A percentile compares a stretch with the other conserved stretches of the same genome.
These are phyloP conservation scores for Cryptococcus depauperatus DNA, from an alignment of 1,284 basidiomycete species.

Conservation along the genomic window DNA sequence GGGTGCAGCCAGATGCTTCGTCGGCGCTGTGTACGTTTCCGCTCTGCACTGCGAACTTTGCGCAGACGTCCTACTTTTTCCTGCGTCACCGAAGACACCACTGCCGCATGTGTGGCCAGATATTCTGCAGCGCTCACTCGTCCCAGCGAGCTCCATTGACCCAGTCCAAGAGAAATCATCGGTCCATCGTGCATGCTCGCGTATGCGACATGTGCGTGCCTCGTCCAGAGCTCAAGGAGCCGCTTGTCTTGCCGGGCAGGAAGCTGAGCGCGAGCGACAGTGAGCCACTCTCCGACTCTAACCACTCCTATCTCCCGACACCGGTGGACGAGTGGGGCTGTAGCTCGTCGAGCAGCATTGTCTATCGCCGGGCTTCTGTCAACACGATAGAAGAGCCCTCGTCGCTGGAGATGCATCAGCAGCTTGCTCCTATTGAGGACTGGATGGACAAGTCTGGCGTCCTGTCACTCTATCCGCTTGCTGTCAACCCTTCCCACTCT, in stretches of 20 bases:
- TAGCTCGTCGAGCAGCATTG: no score
- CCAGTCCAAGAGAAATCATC: slow-evolving; percentile 6
- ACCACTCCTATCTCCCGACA: no score
- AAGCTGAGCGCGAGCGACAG: slow-evolving; percentile 18
- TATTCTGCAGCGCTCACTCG: slow-evolving; percentile 35
- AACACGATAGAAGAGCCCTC: no score
- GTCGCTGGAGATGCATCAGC: slow-evolving; percentile 5
- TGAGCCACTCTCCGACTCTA: slow-evolving; percentile 9
- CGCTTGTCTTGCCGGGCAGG: slow-evolving; percentile 5
- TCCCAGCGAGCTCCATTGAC: slow-evolving; percentile 17
- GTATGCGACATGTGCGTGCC: slow-evolving; percentile 36
- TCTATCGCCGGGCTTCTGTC: no score
- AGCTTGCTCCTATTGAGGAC: slow-evolving; percentile 33
- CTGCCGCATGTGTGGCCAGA: slow-evolving; percentile 36
- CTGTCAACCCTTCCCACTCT: slow-evolving; percentile 30
- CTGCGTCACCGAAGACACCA: slow-evolving; percentile 36
- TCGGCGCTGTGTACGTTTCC: slow-evolving; percentile 35
- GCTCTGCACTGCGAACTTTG: slow-evolving; percentile 37
- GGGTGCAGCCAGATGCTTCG: slow-evolving; percentile 23
- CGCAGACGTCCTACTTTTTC: slow-evolving; percentile 26
- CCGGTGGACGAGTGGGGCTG: no score
- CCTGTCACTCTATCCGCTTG: slow-evolving; percentile 40
- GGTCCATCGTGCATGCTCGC: slow-evolving; percentile 15
- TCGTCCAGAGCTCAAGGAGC: neutral
- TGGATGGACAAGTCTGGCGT: slow-evolving; percentile 41